Evolutionary conservation across 768 basidiomycete species (phyloP), one percentile per base, ranked within the genome.

Genomic region (Pleurotus cornucopiae): DNA sequence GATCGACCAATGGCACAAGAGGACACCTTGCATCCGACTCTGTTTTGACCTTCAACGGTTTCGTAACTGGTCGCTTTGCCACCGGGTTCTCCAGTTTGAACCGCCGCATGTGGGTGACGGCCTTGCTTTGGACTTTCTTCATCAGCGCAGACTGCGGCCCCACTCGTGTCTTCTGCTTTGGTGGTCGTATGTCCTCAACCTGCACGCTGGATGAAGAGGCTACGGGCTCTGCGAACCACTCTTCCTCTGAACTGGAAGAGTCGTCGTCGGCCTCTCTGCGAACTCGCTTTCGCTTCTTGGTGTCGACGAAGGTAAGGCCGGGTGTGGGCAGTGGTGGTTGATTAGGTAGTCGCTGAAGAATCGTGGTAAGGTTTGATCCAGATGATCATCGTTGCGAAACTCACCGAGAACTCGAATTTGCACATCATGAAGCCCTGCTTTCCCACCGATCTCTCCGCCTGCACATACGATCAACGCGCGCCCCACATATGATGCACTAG

Each of bases 401-500:
- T 39, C 52, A 72, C 71, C 14, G 57, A 57, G 46, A 73, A 58
- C 18, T 61, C 58, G 26, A 63, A 73, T 57, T 61, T 68, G 62
- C 72, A 73, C 7, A 73, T 62, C 14, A 16, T 30, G 46, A 59
- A 70, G 12, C 69, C 69, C n/a, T 63, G 58, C 38, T 60, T 44
- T 9, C 70, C 69, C 60, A 66, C 66, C 3, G 38, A 64, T 38
- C 62, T 13, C 23, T 67, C 68, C 6, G 72, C 69, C 73, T 74
- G 18, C 18, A 37, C 12, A 34, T 34, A 34, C 57, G 11, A 20
- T 58, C 7, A 38, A 49, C 37, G 46, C 34, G n/a, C 12, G 16
- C 16, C 26, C 20, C 21, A 39, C 11, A 11, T 34, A 34, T 34
- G 9, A 11, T 9, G 30, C 11, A 11, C 1, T 51, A 30, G 5